A percentile compares a stretch with the other conserved stretches of the same genome.
phyloP scores from a whole-genome alignment of 2,329 filamentous ascomycete species.

The Tolypocladium paradoxum region DNA sequence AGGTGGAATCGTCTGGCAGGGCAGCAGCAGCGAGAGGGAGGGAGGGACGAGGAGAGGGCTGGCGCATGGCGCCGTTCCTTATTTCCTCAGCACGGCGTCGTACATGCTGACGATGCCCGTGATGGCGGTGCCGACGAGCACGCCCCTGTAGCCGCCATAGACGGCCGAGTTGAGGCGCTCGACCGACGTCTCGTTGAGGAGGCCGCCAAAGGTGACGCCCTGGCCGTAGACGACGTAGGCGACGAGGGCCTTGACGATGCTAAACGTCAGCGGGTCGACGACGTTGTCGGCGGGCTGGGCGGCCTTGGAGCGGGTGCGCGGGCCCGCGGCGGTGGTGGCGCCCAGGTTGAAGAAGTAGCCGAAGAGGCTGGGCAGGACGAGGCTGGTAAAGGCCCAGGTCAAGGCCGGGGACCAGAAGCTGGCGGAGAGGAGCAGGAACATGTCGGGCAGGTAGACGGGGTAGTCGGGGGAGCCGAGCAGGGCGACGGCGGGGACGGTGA shows the following conservation, averaged over 20 bases:
- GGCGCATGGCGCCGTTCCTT: too few relatives aligned
- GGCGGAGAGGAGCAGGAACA: conserved; percentile 65
- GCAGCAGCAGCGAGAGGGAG: too few relatives aligned
- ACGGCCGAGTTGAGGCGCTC: conserved; percentile 53
- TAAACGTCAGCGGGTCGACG: conserved; percentile 83
- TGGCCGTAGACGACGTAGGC: conserved; percentile 72
- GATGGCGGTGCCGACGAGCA: conserved; percentile 58
- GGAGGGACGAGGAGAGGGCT: neutral
- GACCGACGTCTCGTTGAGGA: conserved; percentile 49
- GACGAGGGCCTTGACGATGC: conserved; percentile 74
- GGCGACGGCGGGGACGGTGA: conserved; percentile 56
- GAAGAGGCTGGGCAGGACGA: conserved; percentile 56
- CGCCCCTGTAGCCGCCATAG: conserved; percentile 60
- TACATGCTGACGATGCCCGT: conserved; percentile 62
- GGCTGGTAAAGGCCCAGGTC: conserved; percentile 64
- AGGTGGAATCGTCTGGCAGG: neutral
- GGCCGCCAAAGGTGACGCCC: conserved; percentile 50
- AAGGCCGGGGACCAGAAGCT: conserved; percentile 77
- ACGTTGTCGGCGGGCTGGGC: conserved; percentile 37
- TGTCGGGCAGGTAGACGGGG: conserved; percentile 62
- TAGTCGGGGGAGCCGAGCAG: conserved; percentile 45
- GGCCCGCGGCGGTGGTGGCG: conserved; percentile 30
- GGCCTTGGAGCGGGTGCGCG: conserved; percentile 30
- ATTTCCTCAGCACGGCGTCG: conserved; percentile 66
- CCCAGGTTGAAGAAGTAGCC: conserved; percentile 91